Conservation (phyloP, 495 filamentous ascomycete genomes). For the Lasiosphaeria ovina region DNA sequence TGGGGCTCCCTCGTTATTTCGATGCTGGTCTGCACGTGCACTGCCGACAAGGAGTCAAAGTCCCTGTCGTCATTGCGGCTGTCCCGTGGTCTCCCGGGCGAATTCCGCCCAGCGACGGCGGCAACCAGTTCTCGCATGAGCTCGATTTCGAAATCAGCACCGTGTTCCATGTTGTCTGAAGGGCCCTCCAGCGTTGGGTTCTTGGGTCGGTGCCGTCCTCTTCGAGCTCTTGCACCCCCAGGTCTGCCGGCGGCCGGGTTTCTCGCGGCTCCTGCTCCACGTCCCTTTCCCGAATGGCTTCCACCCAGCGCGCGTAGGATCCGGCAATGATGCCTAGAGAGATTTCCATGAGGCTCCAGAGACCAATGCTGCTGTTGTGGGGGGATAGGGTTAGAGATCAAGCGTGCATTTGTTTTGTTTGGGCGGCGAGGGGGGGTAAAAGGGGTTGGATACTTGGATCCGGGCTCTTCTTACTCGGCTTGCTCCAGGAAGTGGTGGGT, state of each 20-base stretch:
- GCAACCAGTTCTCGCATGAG: background rate
- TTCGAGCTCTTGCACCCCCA: no score
- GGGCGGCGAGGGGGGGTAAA: no score
- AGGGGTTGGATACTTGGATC: background rate
- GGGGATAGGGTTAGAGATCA: background rate
- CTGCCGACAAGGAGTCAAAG: background rate
- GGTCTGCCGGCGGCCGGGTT: background rate
- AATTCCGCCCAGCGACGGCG: background rate
- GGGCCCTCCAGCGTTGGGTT: no score
- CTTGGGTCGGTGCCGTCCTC: no score
- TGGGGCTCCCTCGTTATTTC: slow-evolving; percentile 15
- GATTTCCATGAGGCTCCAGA: slow-evolving; percentile 41
- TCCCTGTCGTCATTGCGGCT: background rate
- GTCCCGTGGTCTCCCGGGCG: background rate
- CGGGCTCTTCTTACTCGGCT: slow-evolving; percentile 22
- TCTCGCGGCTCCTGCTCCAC: background rate
- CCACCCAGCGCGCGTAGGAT: slow-evolving; percentile 12
- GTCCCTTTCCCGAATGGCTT: background rate
- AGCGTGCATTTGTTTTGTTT: no score
- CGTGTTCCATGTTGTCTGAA: no score
- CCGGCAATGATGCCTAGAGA: slow-evolving; percentile 43
- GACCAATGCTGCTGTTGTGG: slow-evolving; percentile 27
- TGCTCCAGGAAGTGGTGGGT: slow-evolving; percentile 14
- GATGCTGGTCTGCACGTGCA: slow-evolving; percentile 18
- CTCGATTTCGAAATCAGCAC: no score